phyloP scores from a whole-genome alignment of 805 yeast genomes.

The Wickerhamomyces queroliae region DNA sequence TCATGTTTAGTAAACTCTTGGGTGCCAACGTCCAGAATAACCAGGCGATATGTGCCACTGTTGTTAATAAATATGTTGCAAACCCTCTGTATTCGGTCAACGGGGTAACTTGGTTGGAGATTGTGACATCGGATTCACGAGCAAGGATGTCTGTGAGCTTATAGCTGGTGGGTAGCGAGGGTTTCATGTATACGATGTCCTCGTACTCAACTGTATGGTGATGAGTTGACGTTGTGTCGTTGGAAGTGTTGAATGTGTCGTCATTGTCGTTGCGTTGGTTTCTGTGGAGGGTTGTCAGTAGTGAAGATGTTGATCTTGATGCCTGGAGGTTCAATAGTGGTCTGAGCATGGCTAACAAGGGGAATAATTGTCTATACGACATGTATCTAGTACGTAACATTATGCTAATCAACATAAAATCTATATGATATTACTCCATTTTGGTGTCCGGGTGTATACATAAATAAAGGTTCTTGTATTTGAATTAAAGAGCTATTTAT shows the following conservation, averaged over 20 bases:
- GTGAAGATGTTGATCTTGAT: conserved; percentile 26
- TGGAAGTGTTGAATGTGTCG: background rate
- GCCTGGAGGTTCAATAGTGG: conserved; percentile 5
- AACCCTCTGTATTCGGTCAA: conserved; percentile 85
- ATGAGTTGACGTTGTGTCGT: background rate
- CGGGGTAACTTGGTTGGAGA: conserved; percentile 46
- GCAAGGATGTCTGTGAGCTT: conserved; percentile 48
- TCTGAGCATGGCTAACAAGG: background rate
- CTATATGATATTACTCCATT: no score
- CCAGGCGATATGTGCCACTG: conserved; percentile 50
- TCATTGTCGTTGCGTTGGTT: no score
- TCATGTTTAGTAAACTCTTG: conserved; percentile 38
- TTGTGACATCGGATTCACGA: conserved; percentile 60
- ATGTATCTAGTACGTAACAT: background rate
- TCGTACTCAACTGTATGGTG: conserved; percentile 12
- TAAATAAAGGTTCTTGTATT: background rate
- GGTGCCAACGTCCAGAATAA: conserved; percentile 76
- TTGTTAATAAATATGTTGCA: conserved; percentile 67
- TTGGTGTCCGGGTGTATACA: background rate
- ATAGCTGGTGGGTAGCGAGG: background rate
- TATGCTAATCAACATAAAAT: background rate
- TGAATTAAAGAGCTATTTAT: background rate
- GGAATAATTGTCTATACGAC: background rate
- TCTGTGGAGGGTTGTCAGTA: conserved; percentile 20
- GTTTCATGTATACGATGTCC: conserved; percentile 12